Percentiles rank a stretch among this genome's conserved stretches.
These are phyloP conservation scores for Tricholoma furcatifolium DNA, from an alignment of 768 basidiomycete species.

Conservation along the genomic window DNA sequence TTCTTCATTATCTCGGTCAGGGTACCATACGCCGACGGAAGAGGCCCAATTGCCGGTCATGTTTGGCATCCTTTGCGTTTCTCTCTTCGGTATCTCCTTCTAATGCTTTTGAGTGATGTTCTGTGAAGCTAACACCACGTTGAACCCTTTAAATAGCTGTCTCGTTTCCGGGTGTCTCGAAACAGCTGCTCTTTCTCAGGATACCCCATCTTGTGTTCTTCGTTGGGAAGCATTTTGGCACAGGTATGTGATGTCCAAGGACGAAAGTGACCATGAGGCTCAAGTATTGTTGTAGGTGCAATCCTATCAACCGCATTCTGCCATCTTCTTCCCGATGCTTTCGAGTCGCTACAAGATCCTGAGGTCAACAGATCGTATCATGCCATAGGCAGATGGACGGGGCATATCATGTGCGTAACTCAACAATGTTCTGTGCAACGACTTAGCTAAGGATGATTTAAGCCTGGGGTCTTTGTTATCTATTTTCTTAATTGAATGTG, in stretches of 20 bases:
- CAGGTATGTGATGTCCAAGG: constrained; percentile 37
- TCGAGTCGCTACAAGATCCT: constrained; percentile 52
- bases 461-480: constrained; percentile 63
- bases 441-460: constrained; percentile 1
- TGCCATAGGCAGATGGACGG: constrained; percentile 55
- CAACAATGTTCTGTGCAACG: background rate
- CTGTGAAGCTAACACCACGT: background rate
- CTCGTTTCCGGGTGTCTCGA: constrained; percentile 69
- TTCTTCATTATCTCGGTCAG: background rate
- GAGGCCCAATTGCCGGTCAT: constrained; percentile 34
- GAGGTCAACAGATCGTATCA: constrained; percentile 45
- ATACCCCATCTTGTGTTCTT: constrained; percentile 75
- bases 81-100: constrained; percentile 53
- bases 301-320: constrained; percentile 83
- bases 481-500: constrained; percentile 84
- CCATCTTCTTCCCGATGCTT: constrained; percentile 78
- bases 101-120: background rate
- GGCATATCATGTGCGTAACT: constrained; percentile 69
- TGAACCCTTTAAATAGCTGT: constrained; percentile 42
- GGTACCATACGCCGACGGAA: background rate
- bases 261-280: background rate
- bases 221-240: constrained; percentile 87
- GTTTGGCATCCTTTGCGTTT: constrained; percentile 54
- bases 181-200: constrained; percentile 46
- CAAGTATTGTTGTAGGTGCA: constrained; percentile 47